Conservation (phyloP, 2,329 filamentous ascomycete species). For the Epichloe brachyelytri region DNA sequence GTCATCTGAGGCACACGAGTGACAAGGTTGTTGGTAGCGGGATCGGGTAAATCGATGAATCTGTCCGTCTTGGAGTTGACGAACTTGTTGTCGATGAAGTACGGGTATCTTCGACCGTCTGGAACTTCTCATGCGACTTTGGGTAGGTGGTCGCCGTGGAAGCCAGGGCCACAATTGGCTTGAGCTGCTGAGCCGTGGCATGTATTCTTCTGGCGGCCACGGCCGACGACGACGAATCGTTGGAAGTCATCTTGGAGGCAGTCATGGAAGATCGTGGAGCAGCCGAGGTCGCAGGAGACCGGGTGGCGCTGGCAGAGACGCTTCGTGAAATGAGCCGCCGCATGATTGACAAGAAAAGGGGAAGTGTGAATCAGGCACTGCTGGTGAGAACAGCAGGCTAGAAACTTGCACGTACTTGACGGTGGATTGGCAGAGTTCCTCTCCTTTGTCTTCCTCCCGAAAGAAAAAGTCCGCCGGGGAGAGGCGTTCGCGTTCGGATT, state of each 20-base stretch:
- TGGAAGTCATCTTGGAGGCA: constrained; percentile 24
- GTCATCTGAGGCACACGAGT: constrained; percentile 76
- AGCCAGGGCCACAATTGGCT: constrained; percentile 36
- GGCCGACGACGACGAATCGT: constrained; percentile 16
- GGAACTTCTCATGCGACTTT: constrained; percentile 57
- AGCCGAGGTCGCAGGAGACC: constrained; percentile 17
- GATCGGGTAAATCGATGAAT: constrained; percentile 72
- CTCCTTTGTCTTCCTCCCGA: neutral
- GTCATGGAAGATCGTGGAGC: constrained; percentile 14
- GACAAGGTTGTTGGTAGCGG: constrained; percentile 74
- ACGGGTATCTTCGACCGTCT: constrained; percentile 56
- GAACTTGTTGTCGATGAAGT: constrained; percentile 75
- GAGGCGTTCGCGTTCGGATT: neutral
- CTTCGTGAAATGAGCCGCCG: constrained; percentile 32
- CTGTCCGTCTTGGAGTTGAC: constrained; percentile 51
- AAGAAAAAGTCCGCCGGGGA: neutral
- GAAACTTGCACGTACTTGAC: constrained; percentile 3
- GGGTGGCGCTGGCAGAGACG: constrained; percentile 21
- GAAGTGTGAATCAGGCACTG: neutral
- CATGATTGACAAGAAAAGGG: constrained; percentile 20
- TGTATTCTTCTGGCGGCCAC: constrained; percentile 40
- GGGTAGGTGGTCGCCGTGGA: constrained; percentile 51
- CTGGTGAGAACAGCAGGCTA: neutral
- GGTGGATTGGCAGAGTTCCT: neutral
- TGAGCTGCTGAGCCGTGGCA: constrained; percentile 42